Evolutionary conservation across 768 basidiomycete genomes (phyloP).

Genomic region (Suillus decipiens): DNA sequence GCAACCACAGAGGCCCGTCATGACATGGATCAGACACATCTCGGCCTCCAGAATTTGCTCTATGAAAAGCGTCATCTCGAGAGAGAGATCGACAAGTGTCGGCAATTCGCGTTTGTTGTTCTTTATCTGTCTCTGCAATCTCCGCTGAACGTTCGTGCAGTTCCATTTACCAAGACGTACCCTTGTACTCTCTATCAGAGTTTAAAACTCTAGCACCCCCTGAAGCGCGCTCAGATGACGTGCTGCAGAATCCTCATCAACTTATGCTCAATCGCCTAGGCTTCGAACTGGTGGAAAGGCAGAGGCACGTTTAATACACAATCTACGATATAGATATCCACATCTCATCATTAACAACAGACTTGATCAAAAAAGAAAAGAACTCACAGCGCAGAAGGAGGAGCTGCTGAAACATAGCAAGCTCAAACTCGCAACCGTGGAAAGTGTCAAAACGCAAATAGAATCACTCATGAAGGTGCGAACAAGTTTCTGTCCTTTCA

Average conservation of each 20-base stretch:
- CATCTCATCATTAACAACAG: constrained; percentile 38
- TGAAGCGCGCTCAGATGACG: constrained; percentile 61
- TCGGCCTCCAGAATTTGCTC: constrained; percentile 81
- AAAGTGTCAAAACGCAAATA: constrained; percentile 77
- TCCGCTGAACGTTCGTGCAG: constrained; percentile 38
- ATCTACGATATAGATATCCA: constrained; percentile 5
- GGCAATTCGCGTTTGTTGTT: constrained; percentile 79
- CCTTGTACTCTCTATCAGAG: constrained; percentile 69
- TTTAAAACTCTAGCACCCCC: constrained; percentile 69
- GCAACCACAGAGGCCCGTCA: constrained; percentile 74
- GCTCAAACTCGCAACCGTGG: constrained; percentile 68
- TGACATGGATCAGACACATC: constrained; percentile 89
- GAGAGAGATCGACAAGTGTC: constrained; percentile 89
- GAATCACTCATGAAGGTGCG: constrained; percentile 73
- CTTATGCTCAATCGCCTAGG: constrained; percentile 86
- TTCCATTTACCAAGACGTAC: constrained; percentile 87
- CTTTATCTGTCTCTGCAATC: neutral
- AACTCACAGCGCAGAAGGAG: constrained; percentile 70
- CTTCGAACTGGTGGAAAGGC: constrained; percentile 86
- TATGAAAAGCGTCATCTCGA: constrained; percentile 91
- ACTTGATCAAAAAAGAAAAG: constrained; percentile 69
- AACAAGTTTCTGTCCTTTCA: constrained; percentile 9
- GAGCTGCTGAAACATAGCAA: constrained; percentile 81
- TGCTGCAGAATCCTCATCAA: constrained; percentile 71
- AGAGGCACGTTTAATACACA: constrained; percentile 55